Evolutionary conservation across 768 basidiomycete genomes (phyloP), one percentile per base, ranked within the genome.

Genomic region (Leccinum variicolor): DNA sequence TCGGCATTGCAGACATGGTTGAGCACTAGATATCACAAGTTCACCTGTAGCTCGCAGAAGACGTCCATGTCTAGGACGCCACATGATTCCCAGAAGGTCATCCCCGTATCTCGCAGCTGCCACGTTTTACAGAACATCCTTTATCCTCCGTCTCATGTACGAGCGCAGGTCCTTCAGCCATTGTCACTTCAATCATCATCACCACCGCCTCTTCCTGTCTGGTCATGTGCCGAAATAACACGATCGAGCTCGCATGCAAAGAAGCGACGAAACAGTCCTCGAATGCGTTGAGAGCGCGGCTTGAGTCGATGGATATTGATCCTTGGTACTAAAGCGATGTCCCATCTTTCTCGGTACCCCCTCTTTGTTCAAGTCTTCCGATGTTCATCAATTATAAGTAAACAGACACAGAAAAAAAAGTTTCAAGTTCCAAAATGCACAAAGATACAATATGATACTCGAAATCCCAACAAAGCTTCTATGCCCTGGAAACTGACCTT

Each of bases 211-310:
- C 50, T 29, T 49, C 52, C 53, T 3, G 21, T 56, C 13, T 68
- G 64, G 62, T 57, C 64, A 29, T 67, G 66, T 55, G 62, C 58
- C 13, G 58, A 61, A 49, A 68, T 66, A 56, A 58, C 66, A 2
- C 57, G 55, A 51, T 57, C 59, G 14, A 36, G 29, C 26, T 47
- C 39, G 9, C 58, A 65, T 51, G 34, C 3, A 17, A 51, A 51
- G 59, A 56, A 47, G 55, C 62, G 53, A 55, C 50, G n/a, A 60
- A 53, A 36, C 39, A 26, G 11, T 57, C 61, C 3, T 56, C 41
- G 57, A 65, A 26, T 29, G 54, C 28, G 28, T 45, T 61, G 57
- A 63, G 36, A 41, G 46, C 45, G 17, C 57, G 57, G 10, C 52
- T 66, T 14, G 47, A 53, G 11, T 63, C 54, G 3, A 55, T 59